Conservation (phyloP, 306 rosid species). For the Ziziphus jujuba region DNA sequence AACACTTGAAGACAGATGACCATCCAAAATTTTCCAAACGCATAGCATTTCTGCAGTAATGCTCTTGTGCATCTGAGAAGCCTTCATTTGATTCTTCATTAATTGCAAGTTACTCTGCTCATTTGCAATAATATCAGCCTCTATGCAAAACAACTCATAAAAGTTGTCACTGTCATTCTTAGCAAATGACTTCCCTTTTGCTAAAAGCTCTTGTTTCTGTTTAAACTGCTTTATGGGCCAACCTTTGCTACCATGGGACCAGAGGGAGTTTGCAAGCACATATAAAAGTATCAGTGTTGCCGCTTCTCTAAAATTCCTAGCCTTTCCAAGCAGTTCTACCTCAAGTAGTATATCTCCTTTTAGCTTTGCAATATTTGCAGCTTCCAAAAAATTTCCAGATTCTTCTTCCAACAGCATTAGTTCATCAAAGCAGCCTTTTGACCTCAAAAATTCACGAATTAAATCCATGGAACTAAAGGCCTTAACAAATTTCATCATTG, state of each 20-base stretch:
- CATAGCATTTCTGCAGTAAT: conserved; percentile 53
- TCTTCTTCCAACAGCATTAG: conserved; percentile 67
- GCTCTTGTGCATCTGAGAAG: conserved; percentile 37
- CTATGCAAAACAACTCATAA: conserved; percentile 38
- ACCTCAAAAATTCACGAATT: conserved; percentile 57
- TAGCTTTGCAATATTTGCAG: conserved; percentile 54
- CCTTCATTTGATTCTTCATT: conserved; percentile 32
- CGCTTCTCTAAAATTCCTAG: conserved; percentile 47
- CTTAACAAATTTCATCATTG: conserved; percentile 73
- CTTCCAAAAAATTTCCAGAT: conserved; percentile 58
- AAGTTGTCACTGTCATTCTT: conserved; percentile 30
- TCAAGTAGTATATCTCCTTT: conserved; percentile 43
- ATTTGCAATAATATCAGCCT: conserved; percentile 46
- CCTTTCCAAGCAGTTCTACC: conserved; percentile 57
- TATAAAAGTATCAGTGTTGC: conserved; percentile 35
- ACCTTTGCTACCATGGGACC: conserved; percentile 62
- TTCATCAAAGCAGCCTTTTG: conserved; percentile 47
- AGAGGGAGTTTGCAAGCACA: conserved; percentile 61
- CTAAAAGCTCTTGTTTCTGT: conserved; percentile 44
- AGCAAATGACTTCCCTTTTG: conserved; percentile 49
- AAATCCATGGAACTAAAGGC: conserved; percentile 51
- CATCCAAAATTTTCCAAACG: conserved; percentile 56
- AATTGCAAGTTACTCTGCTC: conserved; percentile 20
- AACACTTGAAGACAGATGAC: conserved; percentile 41
- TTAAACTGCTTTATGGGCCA: conserved; percentile 64